phyloP scores from a whole-genome alignment of 208 protist species.

The Trypanosoma rangeli region DNA sequence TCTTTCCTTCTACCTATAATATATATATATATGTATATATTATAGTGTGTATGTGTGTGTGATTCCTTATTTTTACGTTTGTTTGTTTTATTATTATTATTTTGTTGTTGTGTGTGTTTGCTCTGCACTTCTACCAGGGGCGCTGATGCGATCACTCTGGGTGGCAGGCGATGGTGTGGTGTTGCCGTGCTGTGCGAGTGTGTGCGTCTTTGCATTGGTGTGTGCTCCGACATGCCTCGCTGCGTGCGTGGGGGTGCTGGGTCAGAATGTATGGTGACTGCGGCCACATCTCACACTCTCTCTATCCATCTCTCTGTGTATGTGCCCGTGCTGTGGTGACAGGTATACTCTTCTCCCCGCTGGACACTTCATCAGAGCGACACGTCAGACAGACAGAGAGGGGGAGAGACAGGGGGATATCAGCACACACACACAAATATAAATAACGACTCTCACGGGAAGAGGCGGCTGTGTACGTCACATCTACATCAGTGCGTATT shows the following conservation, averaged over 20 bases:
- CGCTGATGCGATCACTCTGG: not conserved
- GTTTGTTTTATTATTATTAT: conserved; percentile 11
- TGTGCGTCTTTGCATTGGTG: not conserved
- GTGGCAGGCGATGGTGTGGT: not conserved
- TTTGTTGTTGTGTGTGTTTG: not conserved
- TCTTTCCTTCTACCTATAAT: conserved; percentile 5
- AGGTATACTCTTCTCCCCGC: conserved; percentile 9
- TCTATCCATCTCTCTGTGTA: not conserved
- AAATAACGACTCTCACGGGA: not conserved
- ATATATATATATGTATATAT: conserved; percentile 14
- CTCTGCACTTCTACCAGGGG: not conserved
- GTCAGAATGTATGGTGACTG: too few relatives aligned
- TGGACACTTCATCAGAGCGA: conserved; percentile 4
- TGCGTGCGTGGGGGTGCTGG: too few relatives aligned
- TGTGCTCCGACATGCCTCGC: too few relatives aligned
- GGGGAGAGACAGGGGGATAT: not conserved
- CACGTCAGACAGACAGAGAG: not conserved
- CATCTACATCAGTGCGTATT: not conserved
- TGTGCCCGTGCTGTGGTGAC: conserved; percentile 9
- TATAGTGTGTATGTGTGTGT: not conserved
- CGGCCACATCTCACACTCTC: not conserved
- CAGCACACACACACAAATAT: not conserved
- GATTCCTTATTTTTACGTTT: conserved; percentile 8
- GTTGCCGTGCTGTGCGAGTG: not conserved
- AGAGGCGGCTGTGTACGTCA: not conserved